Percentiles rank a stretch among this genome's conserved stretches.
These are phyloP conservation scores for Cercospora zeina DNA, from an alignment of 2,329 filamentous ascomycete species.

Conservation along the genomic window DNA sequence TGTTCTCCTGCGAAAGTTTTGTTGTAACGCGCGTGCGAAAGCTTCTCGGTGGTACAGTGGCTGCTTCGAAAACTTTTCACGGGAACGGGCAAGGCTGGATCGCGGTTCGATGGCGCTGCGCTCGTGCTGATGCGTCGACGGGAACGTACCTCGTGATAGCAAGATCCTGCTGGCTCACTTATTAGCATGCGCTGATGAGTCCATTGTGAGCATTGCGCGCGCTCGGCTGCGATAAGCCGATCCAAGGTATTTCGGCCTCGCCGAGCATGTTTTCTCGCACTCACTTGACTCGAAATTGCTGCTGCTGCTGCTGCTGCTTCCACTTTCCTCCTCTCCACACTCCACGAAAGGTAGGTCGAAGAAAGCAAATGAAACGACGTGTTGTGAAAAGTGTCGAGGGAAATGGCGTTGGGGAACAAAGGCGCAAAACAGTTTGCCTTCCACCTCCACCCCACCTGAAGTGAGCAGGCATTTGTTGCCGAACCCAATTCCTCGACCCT, in stretches of 20 bases:
- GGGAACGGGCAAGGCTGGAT: constrained; percentile 8
- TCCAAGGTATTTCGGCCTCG: background rate
- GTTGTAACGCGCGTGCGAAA: constrained; percentile 6
- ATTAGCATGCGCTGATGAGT: constrained; percentile 17
- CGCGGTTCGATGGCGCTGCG: constrained; percentile 5
- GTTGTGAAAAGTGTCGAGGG: constrained; percentile 6
- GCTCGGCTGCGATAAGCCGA: constrained; percentile 2
- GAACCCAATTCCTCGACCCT: constrained; percentile 9
- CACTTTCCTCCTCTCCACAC: constrained; percentile 17
- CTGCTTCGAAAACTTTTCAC: constrained; percentile 22
- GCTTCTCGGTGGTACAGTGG: constrained; percentile 18
- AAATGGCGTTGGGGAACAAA: constrained; percentile 1
- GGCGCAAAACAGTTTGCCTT: constrained; percentile 13
- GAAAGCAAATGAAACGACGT: constrained; percentile 12
- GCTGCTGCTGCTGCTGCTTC: constrained; percentile 9
- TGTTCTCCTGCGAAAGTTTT: constrained; percentile 5
- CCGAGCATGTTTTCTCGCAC: background rate
- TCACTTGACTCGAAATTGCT: background rate
- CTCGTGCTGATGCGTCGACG: constrained; percentile 6
- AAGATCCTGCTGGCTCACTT: constrained; percentile 21
- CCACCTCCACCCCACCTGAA: constrained; percentile 11
- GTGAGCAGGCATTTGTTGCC: constrained; percentile 13
- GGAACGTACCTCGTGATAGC: constrained; percentile 30
- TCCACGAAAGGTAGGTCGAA: constrained; percentile 16
- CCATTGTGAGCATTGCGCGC: background rate